Evolutionary conservation across 768 basidiomycete genomes (phyloP), one percentile per base, ranked within the genome.

Genomic region (Agrocybe praecox): DNA sequence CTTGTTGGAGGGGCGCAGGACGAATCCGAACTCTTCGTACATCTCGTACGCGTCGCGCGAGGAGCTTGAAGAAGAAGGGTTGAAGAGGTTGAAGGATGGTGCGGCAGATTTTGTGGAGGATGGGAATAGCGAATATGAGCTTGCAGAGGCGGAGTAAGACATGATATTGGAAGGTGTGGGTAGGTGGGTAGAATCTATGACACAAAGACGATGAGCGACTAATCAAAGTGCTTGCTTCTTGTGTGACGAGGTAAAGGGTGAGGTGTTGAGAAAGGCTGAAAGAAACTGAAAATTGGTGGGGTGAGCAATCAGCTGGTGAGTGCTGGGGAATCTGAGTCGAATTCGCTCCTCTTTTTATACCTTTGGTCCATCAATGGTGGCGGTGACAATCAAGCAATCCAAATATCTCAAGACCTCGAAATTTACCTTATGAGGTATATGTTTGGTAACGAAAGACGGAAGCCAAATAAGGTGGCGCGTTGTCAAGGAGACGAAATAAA

Each of bases 11-110:
- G 71, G 65, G 48, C 70, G 69, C 32, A 76, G 62, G 55, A 66
- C 65, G 59, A 68, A 71, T 19, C 74, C 70, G 53, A 79, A 65
- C 59, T 77, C 74, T 46, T 73, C 69, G 60, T 74, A 78, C 59
- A 72, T 72, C 45, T 67, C 59, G 57, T 77, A 72, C 4, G 70
- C 65, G 45, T 78, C 74, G 40, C 77, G 74, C 22, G 77, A 74
- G 3, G 63, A 59, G 17, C 61, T 53, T 36, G 70, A 72, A 42
- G 74, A 71, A 21, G 71, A 61, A 18, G 66, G 63, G 49, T 71
- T 67, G 59, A 76, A 75, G 63, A 77, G 64, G 64, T 61, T 63
- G 67, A 77, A 76, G 46, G 65, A 61, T 26, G 56, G 46, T 10
- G 49, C 33, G 18, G 61, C 43, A 32, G 57, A 51, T 11, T 59